Percentiles rank a stretch among this genome's conserved stretches.
Conservation (phyloP, 148 eudicot genomes). For the Salicornia ramosissima region DNA sequence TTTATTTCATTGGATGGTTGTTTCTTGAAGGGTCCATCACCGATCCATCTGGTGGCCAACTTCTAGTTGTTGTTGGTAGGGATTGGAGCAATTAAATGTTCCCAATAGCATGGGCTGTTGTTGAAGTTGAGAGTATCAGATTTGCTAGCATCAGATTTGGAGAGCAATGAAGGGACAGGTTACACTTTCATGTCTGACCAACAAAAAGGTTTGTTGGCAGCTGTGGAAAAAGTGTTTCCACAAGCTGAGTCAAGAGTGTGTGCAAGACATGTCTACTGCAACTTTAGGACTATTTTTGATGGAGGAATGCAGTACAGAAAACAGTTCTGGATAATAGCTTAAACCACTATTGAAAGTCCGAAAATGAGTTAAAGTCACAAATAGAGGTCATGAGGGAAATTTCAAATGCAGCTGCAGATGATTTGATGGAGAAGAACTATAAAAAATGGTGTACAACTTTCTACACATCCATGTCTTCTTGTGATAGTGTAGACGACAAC, state of each 20-base stretch:
- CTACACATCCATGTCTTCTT: background rate
- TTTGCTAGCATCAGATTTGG: background rate
- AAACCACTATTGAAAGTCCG: background rate
- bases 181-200: background rate
- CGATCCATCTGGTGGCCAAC: background rate
- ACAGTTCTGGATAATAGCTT: background rate
- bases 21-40: background rate
- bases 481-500: background rate
- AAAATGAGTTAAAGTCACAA: background rate
- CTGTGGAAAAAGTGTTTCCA: background rate
- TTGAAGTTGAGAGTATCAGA: background rate
- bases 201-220: background rate
- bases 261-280: background rate
- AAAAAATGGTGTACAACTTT: background rate
- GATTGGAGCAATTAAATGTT: background rate
- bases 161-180: background rate
- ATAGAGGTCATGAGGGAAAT: background rate
- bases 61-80: background rate
- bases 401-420: background rate
- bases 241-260: background rate
- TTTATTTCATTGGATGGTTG: constrained; percentile 11
- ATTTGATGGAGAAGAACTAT: background rate
- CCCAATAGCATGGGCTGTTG: background rate
- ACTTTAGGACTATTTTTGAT: background rate
- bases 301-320: background rate